phyloP scores from a whole-genome alignment of 108 stramenopile genomes.

The Skeletonema costatum region DNA sequence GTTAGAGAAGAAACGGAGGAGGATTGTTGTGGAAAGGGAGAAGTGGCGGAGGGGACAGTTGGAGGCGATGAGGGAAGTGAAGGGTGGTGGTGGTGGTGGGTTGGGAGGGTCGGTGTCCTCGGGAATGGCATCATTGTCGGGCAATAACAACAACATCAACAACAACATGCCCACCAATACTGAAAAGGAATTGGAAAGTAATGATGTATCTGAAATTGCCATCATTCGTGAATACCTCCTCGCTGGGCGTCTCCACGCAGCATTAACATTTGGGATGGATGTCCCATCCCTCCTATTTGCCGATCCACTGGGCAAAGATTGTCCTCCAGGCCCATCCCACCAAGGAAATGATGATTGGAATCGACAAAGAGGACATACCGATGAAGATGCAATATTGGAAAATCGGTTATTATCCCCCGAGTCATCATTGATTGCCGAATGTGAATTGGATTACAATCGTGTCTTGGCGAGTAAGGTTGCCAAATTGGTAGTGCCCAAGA shows the following conservation, averaged over 20 bases:
- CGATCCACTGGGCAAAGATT: conserved; percentile 73
- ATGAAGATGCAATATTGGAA: conserved; percentile 66
- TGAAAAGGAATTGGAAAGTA: conserved; percentile 9
- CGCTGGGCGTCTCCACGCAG: conserved; percentile 75
- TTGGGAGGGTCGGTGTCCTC: background rate
- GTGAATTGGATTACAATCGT: conserved; percentile 87
- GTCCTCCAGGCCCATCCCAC: conserved; percentile 41
- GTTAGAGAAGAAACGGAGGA: conserved; percentile 40
- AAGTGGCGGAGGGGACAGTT: conserved; percentile 8
- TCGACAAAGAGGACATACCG: conserved; percentile 31
- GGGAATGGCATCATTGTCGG: background rate
- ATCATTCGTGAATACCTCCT: conserved; percentile 77
- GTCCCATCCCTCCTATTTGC: conserved; percentile 85
- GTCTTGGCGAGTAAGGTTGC: conserved; percentile 72
- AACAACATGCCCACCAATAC: background rate
- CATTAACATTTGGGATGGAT: conserved; percentile 87
- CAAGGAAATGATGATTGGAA: conserved; percentile 22
- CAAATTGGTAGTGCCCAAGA: conserved; percentile 57
- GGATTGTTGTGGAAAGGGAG: conserved; percentile 22
- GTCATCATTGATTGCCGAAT: conserved; percentile 60
- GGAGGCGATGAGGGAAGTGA: conserved; percentile 10
- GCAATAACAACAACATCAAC: background rate
- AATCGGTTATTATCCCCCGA: conserved; percentile 62
- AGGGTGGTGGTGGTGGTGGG: background rate
- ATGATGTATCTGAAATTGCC: conserved; percentile 62